A percentile compares a stretch with the other conserved stretches of the same genome.
Conservation (phyloP, 2,329 filamentous ascomycete genomes). For the Paecilomyces formosus region DNA sequence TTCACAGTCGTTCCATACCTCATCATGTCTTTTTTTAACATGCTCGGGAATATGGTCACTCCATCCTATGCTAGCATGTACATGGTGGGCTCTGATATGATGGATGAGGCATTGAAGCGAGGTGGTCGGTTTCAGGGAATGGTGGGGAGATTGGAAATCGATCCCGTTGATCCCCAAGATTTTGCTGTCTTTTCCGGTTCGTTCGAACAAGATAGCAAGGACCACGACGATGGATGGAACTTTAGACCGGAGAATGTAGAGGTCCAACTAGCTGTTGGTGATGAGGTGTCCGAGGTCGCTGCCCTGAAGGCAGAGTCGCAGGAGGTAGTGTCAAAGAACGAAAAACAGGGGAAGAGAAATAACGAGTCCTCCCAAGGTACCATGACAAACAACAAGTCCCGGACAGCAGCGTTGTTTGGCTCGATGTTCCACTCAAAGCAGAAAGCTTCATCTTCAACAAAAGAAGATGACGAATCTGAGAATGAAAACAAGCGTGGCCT, state of each 20-base stretch:
- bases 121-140: constrained; percentile 17
- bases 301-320: not conserved
- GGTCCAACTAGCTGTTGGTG: not conserved
- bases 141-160: constrained; percentile 10
- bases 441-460: not conserved
- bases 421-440: not conserved
- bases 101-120: constrained; percentile 20
- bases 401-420: not conserved
- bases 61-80: constrained; percentile 23
- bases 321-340: not conserved
- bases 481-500: not conserved
- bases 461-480: not conserved
- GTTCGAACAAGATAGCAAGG: not conserved
- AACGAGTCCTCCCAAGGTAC: not conserved
- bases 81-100: constrained; percentile 17
- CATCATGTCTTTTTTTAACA: constrained; percentile 30
- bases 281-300: not conserved
- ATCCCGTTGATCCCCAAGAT: not conserved
- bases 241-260: not conserved
- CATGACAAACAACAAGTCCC: not conserved
- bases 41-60: constrained; percentile 14
- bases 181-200: not conserved
- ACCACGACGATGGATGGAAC: not conserved
- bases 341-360: not conserved
- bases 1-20: constrained; percentile 29